Evolutionary conservation across 495 filamentous ascomycete genomes (phyloP).

Genomic region (Xylaria telfairii): DNA sequence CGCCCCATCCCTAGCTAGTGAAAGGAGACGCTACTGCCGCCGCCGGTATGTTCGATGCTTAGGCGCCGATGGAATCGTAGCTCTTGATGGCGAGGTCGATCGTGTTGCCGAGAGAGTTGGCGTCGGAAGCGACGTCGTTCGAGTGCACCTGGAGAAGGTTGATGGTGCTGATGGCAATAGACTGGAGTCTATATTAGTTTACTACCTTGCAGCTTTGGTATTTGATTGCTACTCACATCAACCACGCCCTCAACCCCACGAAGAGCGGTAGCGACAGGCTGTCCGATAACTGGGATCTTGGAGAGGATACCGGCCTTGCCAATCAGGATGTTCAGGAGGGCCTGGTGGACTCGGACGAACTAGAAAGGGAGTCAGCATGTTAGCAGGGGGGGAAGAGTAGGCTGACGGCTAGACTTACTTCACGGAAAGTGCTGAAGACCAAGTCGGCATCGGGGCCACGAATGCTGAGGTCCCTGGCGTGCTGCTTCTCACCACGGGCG

Average conservation of each 20-base stretch:
- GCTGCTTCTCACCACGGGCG: background rate
- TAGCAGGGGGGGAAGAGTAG: background rate
- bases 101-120: conserved; percentile 24
- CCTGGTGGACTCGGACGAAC: conserved; percentile 42
- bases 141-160: conserved; percentile 17
- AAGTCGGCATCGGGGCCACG: conserved; percentile 23
- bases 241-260: conserved; percentile 29
- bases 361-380: background rate
- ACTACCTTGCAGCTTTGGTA: background rate
- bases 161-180: conserved; percentile 27
- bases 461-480: conserved; percentile 12
- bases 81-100: conserved; percentile 21
- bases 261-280: conserved; percentile 28
- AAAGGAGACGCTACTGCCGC: background rate
- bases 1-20: background rate
- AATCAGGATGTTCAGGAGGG: conserved; percentile 42
- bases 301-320: conserved; percentile 35
- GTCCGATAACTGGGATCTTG: conserved; percentile 32
- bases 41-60: background rate
- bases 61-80: conserved; percentile 19
- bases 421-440: conserved; percentile 33
- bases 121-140: conserved; percentile 7
- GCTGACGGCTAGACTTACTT: conserved; percentile 15
- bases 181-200: conserved; percentile 18
- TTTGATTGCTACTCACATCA: conserved; percentile 29